Evolutionary conservation across 2,329 filamentous ascomycete genomes (phyloP).

Genomic region (Botrytis aclada): DNA sequence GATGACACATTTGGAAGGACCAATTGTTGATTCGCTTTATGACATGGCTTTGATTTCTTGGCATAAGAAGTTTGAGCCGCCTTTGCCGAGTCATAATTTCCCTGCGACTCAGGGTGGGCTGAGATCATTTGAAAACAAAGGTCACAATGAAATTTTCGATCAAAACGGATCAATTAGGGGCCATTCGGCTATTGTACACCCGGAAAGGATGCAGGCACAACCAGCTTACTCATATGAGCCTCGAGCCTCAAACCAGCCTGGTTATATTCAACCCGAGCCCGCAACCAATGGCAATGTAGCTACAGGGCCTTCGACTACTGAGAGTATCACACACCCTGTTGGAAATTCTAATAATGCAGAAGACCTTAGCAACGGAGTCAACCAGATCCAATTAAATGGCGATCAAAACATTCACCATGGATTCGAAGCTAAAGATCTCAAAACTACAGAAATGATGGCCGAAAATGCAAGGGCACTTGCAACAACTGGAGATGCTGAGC

Average conservation of each 20-base stretch:
- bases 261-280: neutral
- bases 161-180: conserved; percentile 37
- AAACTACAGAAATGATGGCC: conserved; percentile 21
- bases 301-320: conserved; percentile 25
- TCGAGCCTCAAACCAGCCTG: conserved; percentile 24
- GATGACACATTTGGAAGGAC: conserved; percentile 72
- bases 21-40: conserved; percentile 73
- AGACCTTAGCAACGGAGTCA: conserved; percentile 12
- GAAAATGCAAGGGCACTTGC: conserved; percentile 30
- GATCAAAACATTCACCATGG: conserved; percentile 16
- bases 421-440: conserved; percentile 25
- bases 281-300: neutral
- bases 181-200: conserved; percentile 28
- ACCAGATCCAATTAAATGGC: conserved; percentile 19
- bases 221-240: conserved; percentile 27
- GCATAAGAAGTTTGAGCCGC: conserved; percentile 59
- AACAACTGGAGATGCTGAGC: conserved; percentile 31
- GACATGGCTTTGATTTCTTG: conserved; percentile 72
- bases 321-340: conserved; percentile 24
- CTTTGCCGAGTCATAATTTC: conserved; percentile 53
- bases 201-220: conserved; percentile 21
- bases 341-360: neutral
- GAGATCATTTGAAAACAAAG: conserved; percentile 25
- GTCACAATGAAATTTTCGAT: conserved; percentile 34
- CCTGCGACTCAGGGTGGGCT: conserved; percentile 44